Evolutionary conservation across 768 basidiomycete genomes (phyloP).

Genomic region (Tremella fuciformis): DNA sequence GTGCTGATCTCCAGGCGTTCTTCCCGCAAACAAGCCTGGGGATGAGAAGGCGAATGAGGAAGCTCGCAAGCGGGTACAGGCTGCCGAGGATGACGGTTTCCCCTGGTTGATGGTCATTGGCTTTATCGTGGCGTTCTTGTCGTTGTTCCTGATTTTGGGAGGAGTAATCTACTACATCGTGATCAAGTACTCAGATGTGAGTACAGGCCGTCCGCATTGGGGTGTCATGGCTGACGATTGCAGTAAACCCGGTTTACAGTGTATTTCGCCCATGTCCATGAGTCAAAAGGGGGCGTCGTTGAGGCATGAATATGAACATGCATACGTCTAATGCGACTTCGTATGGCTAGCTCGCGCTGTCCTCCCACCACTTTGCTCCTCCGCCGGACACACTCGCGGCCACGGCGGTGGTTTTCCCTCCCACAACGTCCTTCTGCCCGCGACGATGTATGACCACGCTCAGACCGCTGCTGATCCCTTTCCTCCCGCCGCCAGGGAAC

Average conservation of each 20-base stretch:
- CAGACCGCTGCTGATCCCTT: slow-evolving; percentile 25
- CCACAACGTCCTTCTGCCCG: slow-evolving; percentile 21
- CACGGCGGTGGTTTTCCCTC: slow-evolving; percentile 14
- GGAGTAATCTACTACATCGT: slow-evolving; percentile 28
- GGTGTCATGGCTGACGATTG: background rate
- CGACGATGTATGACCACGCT: slow-evolving; percentile 15
- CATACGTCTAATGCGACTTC: background rate
- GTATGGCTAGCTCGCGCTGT: no score
- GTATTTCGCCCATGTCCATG: background rate
- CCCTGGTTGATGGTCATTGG: slow-evolving; percentile 26
- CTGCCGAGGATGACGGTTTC: slow-evolving; percentile 14
- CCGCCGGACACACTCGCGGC: slow-evolving; percentile 10
- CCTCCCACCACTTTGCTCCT: slow-evolving; percentile 40
- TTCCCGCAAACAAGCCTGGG: slow-evolving; percentile 16
- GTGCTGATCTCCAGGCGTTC: background rate
- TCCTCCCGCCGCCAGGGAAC: slow-evolving; percentile 15
- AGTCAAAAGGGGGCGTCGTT: background rate
- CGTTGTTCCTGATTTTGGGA: slow-evolving; percentile 30
- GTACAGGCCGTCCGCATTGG: background rate
- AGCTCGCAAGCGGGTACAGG: slow-evolving; percentile 20
- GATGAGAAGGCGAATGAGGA: slow-evolving; percentile 37
- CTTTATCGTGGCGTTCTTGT: slow-evolving; percentile 32
- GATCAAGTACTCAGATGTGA: slow-evolving; percentile 23
- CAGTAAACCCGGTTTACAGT: background rate
- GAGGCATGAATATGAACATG: background rate